Conservation (phyloP, 2,329 filamentous ascomycete genomes). For the Salinomyces thailandicus region DNA sequence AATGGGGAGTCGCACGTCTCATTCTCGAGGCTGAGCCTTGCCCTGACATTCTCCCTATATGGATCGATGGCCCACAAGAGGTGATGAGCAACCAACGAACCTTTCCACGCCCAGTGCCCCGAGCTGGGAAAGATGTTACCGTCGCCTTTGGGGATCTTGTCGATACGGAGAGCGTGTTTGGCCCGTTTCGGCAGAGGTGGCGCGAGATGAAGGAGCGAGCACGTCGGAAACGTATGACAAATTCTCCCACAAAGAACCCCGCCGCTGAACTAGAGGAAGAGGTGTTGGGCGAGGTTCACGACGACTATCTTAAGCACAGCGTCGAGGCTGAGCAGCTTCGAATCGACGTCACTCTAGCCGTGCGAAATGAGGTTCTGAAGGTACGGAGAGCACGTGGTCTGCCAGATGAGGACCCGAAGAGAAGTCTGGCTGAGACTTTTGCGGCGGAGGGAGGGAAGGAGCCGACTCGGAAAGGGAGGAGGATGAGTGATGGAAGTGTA, state of each 20-base stretch:
- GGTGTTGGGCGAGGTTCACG: constrained; percentile 50
- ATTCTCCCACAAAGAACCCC: neutral
- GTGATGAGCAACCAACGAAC: constrained; percentile 76
- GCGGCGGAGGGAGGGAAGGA: constrained; percentile 42
- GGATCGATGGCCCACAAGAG: constrained; percentile 79
- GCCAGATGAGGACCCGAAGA: constrained; percentile 68
- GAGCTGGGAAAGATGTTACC: constrained; percentile 57
- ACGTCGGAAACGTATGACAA: constrained; percentile 30
- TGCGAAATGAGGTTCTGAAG: constrained; percentile 71
- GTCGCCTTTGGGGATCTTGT: constrained; percentile 72
- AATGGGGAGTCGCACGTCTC: constrained; percentile 87
- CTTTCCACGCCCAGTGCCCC: constrained; percentile 72
- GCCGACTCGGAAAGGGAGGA: constrained; percentile 41
- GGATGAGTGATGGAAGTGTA: constrained; percentile 50
- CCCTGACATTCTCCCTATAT: constrained; percentile 86
- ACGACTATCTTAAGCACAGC: constrained; percentile 57
- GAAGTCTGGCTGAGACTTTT: constrained; percentile 74
- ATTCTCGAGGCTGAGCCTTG: constrained; percentile 82
- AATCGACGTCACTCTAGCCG: constrained; percentile 66
- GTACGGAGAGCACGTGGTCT: constrained; percentile 62
- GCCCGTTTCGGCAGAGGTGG: constrained; percentile 67
- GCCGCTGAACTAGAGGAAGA: constrained; percentile 3
- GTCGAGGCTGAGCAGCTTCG: constrained; percentile 67
- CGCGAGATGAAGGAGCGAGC: constrained; percentile 49
- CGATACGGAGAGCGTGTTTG: constrained; percentile 64